These are phyloP conservation scores for Xylaria sp. DNA, from an alignment of 2,329 filamentous ascomycete genomes.

Conservation along the genomic window DNA sequence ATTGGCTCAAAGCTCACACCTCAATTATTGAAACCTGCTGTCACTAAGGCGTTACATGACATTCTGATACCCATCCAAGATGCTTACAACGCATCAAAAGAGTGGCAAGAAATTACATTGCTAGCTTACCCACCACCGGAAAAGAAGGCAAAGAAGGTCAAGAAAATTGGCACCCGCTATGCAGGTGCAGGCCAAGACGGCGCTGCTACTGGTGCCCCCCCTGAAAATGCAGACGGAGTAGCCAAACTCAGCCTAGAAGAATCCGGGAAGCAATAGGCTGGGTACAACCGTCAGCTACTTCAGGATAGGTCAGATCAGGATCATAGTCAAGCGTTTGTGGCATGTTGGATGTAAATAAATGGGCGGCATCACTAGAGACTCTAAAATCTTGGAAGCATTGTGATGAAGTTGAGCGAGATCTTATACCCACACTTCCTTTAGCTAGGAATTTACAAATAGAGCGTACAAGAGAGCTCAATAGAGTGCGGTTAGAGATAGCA, in stretches of 20 bases:
- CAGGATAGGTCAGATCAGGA: neutral
- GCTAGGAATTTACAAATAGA: constrained; percentile 13
- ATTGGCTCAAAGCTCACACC: constrained; percentile 72
- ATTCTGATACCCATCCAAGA: constrained; percentile 82
- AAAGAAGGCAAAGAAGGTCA: constrained; percentile 79
- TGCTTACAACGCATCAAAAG: constrained; percentile 74
- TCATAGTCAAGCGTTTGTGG: neutral
- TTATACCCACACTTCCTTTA: constrained; percentile 25
- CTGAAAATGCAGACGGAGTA: constrained; percentile 13
- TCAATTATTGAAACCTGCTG: constrained; percentile 87
- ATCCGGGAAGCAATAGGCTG: constrained; percentile 14
- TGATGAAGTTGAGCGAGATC: constrained; percentile 26
- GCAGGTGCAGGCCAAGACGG: constrained; percentile 28
- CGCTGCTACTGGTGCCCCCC: constrained; percentile 2
- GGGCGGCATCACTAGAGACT: neutral
- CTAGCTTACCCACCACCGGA: constrained; percentile 83
- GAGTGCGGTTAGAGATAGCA: neutral
- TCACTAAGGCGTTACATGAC: constrained; percentile 76
- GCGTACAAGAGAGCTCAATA: constrained; percentile 9
- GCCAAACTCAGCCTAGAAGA: constrained; percentile 32
- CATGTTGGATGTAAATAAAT: constrained; percentile 5
- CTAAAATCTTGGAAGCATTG: constrained; percentile 9
- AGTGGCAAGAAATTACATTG: constrained; percentile 82
- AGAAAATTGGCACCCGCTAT: constrained; percentile 72
- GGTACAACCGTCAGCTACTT: neutral